Evolutionary conservation across 805 yeast species (phyloP), one percentile per base, ranked within the genome.

Genomic region (Kodamaea nitidulidarum): DNA sequence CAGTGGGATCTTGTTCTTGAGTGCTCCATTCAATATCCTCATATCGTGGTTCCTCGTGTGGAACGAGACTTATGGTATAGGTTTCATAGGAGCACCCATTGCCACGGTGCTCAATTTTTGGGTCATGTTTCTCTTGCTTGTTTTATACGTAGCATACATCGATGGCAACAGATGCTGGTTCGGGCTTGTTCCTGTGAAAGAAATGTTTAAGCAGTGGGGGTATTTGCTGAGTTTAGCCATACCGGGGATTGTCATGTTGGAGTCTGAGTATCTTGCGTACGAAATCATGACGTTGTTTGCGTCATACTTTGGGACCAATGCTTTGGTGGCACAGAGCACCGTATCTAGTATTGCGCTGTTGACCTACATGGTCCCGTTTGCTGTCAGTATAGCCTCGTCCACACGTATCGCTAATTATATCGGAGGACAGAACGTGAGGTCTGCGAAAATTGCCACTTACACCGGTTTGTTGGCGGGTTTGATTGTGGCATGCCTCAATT

Each of bases 81-180:
- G 74, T 5, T 69, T 56, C 40, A 51, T 57, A 18, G 74, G 74
- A 8, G 73, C 73, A 1, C 71, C 74, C 2, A 56, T 67, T 7
- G 71, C 73, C 12, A 56, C 71, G 2, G 65, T 61, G 2, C 50
- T 67, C 38, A 69, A 69, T 42, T 69, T 66, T 47, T 69, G 70
- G 67, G 37, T 65, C 33, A 67, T 67, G 71, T 55, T 54, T 11
- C 12, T 62, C 4, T 48, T 69, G 26, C 48, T 69, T 28, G 54
- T 67, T 3, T 37, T 65, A 22, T 68, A 68, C 47, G 69, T 61
- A 7, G 15, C 25, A 15, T 44, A 25, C 43, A 57, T 82, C 27
- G 86, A 83, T 49, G 91, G 90, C 1, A 60, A 58, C 20, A 72
- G 75, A 49, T 84, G 91, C 50, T 84, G 91, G 91, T 73, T 65